Base-by-base conservation (phyloP, 345 rosid species). In the Pistacia integerrima region DNA sequence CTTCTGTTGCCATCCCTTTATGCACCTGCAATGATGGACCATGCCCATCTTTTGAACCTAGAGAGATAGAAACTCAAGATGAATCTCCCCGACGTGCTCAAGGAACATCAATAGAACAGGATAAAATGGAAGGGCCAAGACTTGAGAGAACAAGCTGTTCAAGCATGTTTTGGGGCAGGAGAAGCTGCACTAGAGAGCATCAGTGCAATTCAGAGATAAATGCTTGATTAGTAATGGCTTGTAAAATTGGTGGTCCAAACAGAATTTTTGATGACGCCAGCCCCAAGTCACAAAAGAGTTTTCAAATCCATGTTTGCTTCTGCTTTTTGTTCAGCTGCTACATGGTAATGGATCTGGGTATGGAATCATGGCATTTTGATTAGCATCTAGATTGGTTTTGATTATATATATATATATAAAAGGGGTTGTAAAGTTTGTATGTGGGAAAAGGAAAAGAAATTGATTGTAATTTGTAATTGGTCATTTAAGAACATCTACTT, bases 171-270 rank as follows among this genome's bases (percentile, higher is more conserved):
- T 97, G 99, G 99, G 93, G 98, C 74, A 86, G 97, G 83, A 91
- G 99, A 85, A 96, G 98, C 89, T 93, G 98, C 83, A 96, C 94
- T 84, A 86, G 99, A 85, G 99, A 97, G 88, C 88, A 96, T 49
- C 99, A 89, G 69, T 96, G 99, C 90, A 92, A 94, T 68, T 96
- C 99, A 3, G 99, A 96, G 78, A 96, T 96, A 77, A 96, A 96
- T 73, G 88, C 98, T 36, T 95, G 87, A 91, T 59, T n/a, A 35
- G 59, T 36, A 91, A 59, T 25, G 52, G 59, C 20, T 18, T 20
- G n/a, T 33, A 17, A 56, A 36, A n/a, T 12, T 0, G 35, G n/a
- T 36, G 64, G 30, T 48, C 52, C n/a, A n/a, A 51, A 54, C 54
- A 36, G 64, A 35, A 52, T 38, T 38, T 76, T 56, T 16, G 41